Conservation (phyloP, 768 basidiomycete genomes). For the Boletus coccyginus region DNA sequence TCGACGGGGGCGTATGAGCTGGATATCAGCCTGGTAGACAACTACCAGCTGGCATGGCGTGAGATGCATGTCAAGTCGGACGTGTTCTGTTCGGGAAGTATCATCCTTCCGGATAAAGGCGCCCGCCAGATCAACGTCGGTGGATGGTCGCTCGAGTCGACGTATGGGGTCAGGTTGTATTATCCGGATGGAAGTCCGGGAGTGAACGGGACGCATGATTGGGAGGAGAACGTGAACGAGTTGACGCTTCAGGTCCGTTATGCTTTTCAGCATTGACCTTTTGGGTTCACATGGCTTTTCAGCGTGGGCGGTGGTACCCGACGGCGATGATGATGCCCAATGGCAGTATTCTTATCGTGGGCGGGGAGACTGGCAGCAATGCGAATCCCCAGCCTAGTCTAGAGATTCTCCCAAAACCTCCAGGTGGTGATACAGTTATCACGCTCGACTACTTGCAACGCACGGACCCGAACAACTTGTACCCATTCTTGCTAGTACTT, state of each 20-base stretch:
- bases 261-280: background rate
- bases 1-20: slow-evolving; percentile 79
- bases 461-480: slow-evolving; percentile 79
- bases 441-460: slow-evolving; percentile 64
- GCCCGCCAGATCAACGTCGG: slow-evolving; percentile 36
- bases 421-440: slow-evolving; percentile 58
- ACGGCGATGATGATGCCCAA: slow-evolving; percentile 67
- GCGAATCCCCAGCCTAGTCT: slow-evolving; percentile 62
- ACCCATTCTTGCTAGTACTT: slow-evolving; percentile 72
- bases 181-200: slow-evolving; percentile 66
- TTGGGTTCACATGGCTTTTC: background rate
- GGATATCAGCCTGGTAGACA: slow-evolving; percentile 53
- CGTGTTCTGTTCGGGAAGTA: slow-evolving; percentile 74
- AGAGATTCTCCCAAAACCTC: slow-evolving; percentile 67
- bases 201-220: slow-evolving; percentile 72
- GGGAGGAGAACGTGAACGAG: slow-evolving; percentile 66
- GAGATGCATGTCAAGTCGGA: slow-evolving; percentile 74
- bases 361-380: slow-evolving; percentile 74
- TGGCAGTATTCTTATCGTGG: slow-evolving; percentile 69
- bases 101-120: slow-evolving; percentile 73
- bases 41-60: slow-evolving; percentile 57
- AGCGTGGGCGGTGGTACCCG: slow-evolving; percentile 76
- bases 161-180: slow-evolving; percentile 71
- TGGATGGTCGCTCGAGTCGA: slow-evolving; percentile 66
- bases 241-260: slow-evolving; percentile 57